phyloP scores from a whole-genome alignment of 257 asterid species.

The Lavandula angustifolia region DNA sequence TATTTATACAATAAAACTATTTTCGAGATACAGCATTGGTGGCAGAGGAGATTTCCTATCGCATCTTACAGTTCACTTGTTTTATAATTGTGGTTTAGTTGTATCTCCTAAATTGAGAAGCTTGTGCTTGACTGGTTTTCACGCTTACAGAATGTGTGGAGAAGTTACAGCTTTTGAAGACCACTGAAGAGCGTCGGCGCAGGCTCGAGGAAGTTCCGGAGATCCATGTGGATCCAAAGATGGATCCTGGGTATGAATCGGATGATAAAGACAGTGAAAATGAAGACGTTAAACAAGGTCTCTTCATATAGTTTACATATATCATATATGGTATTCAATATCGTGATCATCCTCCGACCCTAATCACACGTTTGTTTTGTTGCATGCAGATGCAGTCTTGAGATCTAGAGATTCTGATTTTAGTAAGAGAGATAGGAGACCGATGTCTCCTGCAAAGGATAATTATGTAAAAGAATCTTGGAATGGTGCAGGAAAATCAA shows the following conservation, averaged over 20 bases:
- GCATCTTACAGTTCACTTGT: neutral
- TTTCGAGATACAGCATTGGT: neutral
- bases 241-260: conserved; percentile 92
- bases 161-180: conserved; percentile 84
- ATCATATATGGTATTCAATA: conserved; percentile 5
- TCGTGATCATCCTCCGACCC: neutral
- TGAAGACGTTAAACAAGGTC: conserved; percentile 78
- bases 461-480: conserved; percentile 61
- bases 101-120: conserved; percentile 1
- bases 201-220: conserved; percentile 87
- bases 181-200: conserved; percentile 91
- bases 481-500: conserved; percentile 46
- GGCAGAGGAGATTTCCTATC: conserved; percentile 12
- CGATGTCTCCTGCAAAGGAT: conserved; percentile 69
- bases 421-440: conserved; percentile 73
- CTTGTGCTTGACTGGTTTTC: conserved; percentile 59
- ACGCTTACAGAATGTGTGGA: conserved; percentile 99
- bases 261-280: conserved; percentile 75
- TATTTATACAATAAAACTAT: neutral
- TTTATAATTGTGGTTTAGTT: no score
- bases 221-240: conserved; percentile 86
- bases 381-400: conserved; percentile 61
- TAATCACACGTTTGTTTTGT: conserved; percentile 15
- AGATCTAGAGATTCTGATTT: conserved; percentile 64
- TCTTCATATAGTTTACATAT: conserved; percentile 1